Conservation (phyloP, 768 basidiomycete genomes). For the Amanita rubescens region DNA sequence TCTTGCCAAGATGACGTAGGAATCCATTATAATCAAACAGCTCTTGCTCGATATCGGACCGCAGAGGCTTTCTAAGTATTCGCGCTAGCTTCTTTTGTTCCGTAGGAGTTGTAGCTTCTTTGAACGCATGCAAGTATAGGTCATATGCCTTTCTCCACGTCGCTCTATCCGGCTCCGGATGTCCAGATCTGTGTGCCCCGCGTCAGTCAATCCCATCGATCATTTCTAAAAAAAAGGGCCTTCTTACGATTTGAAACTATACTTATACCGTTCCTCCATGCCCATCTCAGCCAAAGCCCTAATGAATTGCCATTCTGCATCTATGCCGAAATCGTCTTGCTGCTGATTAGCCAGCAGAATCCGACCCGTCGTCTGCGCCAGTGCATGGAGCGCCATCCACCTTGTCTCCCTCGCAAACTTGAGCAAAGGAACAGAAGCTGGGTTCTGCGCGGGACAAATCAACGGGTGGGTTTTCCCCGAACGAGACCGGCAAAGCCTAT, state of each 20-base stretch:
- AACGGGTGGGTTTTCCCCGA: constrained; percentile 60
- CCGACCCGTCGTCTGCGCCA: constrained; percentile 57
- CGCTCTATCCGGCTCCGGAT: constrained; percentile 49
- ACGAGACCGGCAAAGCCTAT: constrained; percentile 64
- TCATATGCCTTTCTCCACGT: constrained; percentile 63
- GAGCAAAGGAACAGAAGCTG: constrained; percentile 52
- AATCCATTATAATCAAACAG: constrained; percentile 77
- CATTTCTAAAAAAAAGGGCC: constrained; percentile 12
- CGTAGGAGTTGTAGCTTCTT: constrained; percentile 37
- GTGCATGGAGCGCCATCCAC: constrained; percentile 75
- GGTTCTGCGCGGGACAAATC: constrained; percentile 71
- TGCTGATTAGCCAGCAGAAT: constrained; percentile 49
- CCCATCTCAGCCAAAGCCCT: constrained; percentile 64
- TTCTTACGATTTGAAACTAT: constrained; percentile 43
- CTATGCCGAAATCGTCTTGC: constrained; percentile 33
- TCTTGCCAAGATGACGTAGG: constrained; percentile 62
- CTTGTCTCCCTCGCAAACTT: constrained; percentile 48
- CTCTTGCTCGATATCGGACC: constrained; percentile 40
- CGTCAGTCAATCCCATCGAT: background rate
- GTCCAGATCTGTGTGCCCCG: constrained; percentile 8
- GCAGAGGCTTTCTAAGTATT: constrained; percentile 45
- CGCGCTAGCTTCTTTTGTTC: constrained; percentile 53
- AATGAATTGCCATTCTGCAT: constrained; percentile 48
- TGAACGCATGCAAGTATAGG: constrained; percentile 56
- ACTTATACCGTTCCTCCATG: constrained; percentile 60